Evolutionary conservation across 257 asterid genomes (phyloP).

Genomic region (Mentha longifolia): DNA sequence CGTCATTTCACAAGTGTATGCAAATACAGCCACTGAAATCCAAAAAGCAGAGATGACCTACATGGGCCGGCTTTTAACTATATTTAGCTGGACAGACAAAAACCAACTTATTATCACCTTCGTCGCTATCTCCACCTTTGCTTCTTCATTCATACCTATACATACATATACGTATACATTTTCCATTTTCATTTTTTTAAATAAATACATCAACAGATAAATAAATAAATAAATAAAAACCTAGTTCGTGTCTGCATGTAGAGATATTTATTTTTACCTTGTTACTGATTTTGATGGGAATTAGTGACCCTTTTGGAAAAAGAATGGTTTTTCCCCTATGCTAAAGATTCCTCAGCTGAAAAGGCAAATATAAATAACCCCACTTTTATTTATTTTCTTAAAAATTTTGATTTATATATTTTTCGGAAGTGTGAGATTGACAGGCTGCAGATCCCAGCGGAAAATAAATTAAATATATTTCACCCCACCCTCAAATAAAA

Average conservation of each 20-base stretch:
- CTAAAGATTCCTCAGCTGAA: slow-evolving; percentile 55
- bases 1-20: slow-evolving; percentile 41
- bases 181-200: background rate
- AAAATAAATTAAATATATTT: slow-evolving; percentile 69
- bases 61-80: slow-evolving; percentile 98
- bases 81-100: slow-evolving; percentile 95
- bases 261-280: slow-evolving; percentile 14
- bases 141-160: slow-evolving; percentile 4
- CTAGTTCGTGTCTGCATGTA: slow-evolving; percentile 33
- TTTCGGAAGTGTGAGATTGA: slow-evolving; percentile 63
- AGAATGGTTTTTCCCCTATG: background rate
- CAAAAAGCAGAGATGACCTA: slow-evolving; percentile 88
- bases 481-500: slow-evolving; percentile 57
- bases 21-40: slow-evolving; percentile 51
- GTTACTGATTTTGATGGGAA: slow-evolving; percentile 26
- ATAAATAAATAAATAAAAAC: background rate
- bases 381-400: slow-evolving; percentile 12
- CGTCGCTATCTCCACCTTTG: slow-evolving; percentile 62
- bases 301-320: slow-evolving; percentile 28
- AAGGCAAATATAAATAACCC: slow-evolving; percentile 31
- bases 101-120: slow-evolving; percentile 82
- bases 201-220: too few relatives aligned
- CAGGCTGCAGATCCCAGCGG: slow-evolving; percentile 90
- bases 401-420: background rate
- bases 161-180: background rate